Conservation (phyloP, 2,329 filamentous ascomycete genomes). For the Penicillium vulpinum region DNA sequence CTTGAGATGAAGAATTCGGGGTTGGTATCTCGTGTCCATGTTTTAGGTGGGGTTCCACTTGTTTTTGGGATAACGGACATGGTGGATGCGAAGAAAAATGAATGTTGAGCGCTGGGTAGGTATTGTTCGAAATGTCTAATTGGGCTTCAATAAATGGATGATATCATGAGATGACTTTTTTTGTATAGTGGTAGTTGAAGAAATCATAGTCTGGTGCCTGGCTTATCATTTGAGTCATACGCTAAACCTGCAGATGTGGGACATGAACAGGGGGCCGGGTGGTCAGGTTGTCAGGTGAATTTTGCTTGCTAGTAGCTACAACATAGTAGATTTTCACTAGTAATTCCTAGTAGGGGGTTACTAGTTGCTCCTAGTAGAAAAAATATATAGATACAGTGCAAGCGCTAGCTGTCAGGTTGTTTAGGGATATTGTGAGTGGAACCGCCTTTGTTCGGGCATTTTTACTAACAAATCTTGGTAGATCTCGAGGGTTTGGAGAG, state of each 20-base stretch:
- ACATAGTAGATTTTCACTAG: no score
- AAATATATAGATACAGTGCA: no score
- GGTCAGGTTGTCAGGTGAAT: no score
- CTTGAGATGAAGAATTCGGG: slow-evolving; percentile 22
- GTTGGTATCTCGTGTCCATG: slow-evolving; percentile 17
- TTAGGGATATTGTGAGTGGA: no score
- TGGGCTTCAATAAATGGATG: background rate
- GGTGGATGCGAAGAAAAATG: background rate
- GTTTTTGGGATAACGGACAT: slow-evolving; percentile 21
- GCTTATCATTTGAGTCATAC: background rate
- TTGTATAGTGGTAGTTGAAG: background rate
- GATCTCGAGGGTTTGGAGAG: no score
- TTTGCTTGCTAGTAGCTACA: no score
- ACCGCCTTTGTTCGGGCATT: no score
- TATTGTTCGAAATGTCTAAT: background rate
- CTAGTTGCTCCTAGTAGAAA: no score
- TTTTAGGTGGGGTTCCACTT: slow-evolving; percentile 11
- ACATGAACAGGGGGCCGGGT: no score
- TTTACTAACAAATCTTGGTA: no score
- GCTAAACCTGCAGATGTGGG: background rate
- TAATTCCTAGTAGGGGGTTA: no score
- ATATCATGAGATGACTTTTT: background rate
- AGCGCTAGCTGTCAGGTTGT: no score
- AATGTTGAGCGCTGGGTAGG: background rate
- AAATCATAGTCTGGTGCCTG: background rate